Evolutionary conservation across 2,329 filamentous ascomycete species (phyloP), one percentile per base, ranked within the genome.

Genomic region (Macrophomina phaseolina): DNA sequence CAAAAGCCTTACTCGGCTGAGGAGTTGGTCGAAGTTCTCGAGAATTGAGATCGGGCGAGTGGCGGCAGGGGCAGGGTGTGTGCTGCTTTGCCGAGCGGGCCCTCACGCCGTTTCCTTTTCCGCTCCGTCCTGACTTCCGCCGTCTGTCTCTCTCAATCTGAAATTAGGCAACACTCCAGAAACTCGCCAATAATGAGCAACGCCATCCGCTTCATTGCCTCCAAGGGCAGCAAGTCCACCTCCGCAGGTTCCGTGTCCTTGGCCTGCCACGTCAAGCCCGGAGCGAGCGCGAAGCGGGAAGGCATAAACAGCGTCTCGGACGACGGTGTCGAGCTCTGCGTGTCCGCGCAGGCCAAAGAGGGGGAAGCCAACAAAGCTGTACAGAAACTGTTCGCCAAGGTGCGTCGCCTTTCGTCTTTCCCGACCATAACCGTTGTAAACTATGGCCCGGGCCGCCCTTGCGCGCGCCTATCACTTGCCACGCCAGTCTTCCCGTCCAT

Each of bases 291-390:
- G 34, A 81, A 81, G 30, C 85, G 89, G 40, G 85, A 91, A 71
- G 90, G 90, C 14, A 81, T 92, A 52, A 73, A 80, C 2, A 81
- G 82, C 0, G 77, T 92, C 4, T 83, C 84, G 0, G 82, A 87
- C 30, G 82, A 86, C 6, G 79, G 79, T 2, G 83, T 92, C 55
- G 85, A 90, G 68, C 75, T 93, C 1, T 90, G 88, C 56, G 89
- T 92, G 2, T 79, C 89, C 0, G 89, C 89, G 0, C 88, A 85
- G 69, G 83, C 90, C 11, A 83, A 84, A 68, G 88, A 91, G 14
- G 89, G 89, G 14, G 88, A 91, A 73, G 87, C 90, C 5, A 92
- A 92, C 73, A 86, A 85, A 73, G 89, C 90, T 4, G 87, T 91
- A 2, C 78, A 87, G 58, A 81, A 84, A 45, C 78, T 92, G 4